Percentiles rank a stretch among this genome's conserved stretches.
phyloP scores from a whole-genome alignment of 2,329 filamentous ascomycete genomes.

The Trichoderma sp. region DNA sequence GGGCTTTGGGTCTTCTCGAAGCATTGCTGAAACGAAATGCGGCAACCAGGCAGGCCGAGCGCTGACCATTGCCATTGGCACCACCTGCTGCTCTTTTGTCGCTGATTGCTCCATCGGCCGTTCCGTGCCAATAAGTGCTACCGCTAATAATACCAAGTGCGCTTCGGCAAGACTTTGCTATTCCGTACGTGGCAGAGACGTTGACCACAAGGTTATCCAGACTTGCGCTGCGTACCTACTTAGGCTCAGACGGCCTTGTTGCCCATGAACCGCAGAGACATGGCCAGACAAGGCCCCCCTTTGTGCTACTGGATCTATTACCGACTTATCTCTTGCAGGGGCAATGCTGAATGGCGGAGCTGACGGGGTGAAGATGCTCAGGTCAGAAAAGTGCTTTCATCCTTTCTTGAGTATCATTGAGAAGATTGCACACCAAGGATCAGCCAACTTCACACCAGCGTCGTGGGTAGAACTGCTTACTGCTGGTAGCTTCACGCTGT shows the following conservation, averaged over 20 bases:
- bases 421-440: not conserved
- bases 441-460: no score
- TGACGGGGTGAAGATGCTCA: constrained; percentile 2
- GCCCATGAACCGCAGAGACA: not conserved
- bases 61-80: constrained; percentile 5
- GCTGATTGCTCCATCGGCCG: constrained; percentile 21
- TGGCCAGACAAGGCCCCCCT: not conserved
- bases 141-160: not conserved
- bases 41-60: not conserved
- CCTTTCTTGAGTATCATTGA: not conserved
- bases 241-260: constrained; percentile 9
- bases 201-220: not conserved
- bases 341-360: not conserved
- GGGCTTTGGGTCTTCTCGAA: constrained; percentile 8
- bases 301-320: not conserved
- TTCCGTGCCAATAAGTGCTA: constrained; percentile 6
- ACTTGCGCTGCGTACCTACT: constrained; percentile 22
- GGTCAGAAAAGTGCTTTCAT: not conserved
- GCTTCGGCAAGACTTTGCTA: not conserved
- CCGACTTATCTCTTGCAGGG: no score
- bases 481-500: not conserved
- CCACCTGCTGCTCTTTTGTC: not conserved
- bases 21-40: constrained; percentile 9
- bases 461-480: not conserved
- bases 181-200: constrained; percentile 10